Evolutionary conservation across 768 basidiomycete species (phyloP).

Genomic region (Macrolepiota albuminosa): DNA sequence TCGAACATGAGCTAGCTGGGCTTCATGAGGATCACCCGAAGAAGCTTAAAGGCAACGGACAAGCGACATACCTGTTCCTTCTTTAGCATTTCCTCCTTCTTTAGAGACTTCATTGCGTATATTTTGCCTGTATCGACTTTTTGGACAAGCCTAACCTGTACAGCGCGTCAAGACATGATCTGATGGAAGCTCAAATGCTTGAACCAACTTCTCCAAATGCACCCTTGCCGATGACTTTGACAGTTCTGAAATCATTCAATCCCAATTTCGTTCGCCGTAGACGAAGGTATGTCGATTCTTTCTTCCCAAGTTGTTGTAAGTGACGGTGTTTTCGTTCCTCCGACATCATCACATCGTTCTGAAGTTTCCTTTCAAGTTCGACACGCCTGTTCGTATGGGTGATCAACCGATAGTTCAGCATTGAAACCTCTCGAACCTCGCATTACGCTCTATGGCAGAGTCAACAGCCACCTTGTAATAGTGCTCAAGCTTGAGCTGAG

Average conservation of each 20-base stretch:
- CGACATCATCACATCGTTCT: slow-evolving; percentile 60
- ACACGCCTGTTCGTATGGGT: slow-evolving; percentile 57
- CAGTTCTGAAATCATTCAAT: slow-evolving; percentile 88
- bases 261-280: slow-evolving; percentile 87
- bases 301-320: slow-evolving; percentile 76
- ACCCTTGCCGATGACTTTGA: slow-evolving; percentile 98
- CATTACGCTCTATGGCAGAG: slow-evolving; percentile 89
- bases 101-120: slow-evolving; percentile 97
- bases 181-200: background rate
- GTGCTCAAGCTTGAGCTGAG: slow-evolving; percentile 93
- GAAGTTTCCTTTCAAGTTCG: slow-evolving; percentile 78
- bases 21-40: background rate
- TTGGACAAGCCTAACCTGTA: slow-evolving; percentile 85
- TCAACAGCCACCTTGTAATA: slow-evolving; percentile 98
- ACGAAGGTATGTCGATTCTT: slow-evolving; percentile 85
- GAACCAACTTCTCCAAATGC: slow-evolving; percentile 90
- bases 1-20: slow-evolving; percentile 92
- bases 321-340: slow-evolving; percentile 88
- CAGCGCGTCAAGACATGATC: background rate
- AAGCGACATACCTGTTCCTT: slow-evolving; percentile 77
- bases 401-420: background rate
- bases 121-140: slow-evolving; percentile 97
- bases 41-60: background rate
- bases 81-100: slow-evolving; percentile 98
- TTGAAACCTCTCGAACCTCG: slow-evolving; percentile 48